Percentiles rank a stretch among this genome's conserved stretches.
Evolutionary conservation across 2,329 filamentous ascomycete genomes (phyloP).

Genomic region (Xylaria sp.): DNA sequence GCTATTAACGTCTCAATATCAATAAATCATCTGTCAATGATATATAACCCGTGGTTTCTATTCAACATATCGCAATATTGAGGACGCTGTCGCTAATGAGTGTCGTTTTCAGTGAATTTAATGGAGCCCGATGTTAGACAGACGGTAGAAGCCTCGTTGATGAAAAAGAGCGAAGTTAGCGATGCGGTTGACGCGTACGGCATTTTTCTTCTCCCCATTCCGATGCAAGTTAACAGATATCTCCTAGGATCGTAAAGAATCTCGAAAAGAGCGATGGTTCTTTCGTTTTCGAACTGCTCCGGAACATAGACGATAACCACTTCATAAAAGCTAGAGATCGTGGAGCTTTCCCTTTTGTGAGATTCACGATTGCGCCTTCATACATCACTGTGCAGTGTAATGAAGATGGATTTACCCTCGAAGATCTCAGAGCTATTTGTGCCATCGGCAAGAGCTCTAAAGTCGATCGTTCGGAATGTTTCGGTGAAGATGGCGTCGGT

Average conservation of each 20-base stretch:
- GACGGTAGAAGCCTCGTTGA: slow-evolving; percentile 10
- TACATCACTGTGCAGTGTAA: slow-evolving; percentile 61
- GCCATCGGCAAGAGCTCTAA: slow-evolving; percentile 59
- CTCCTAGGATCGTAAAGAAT: slow-evolving; percentile 54
- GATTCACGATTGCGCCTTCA: slow-evolving; percentile 52
- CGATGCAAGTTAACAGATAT: slow-evolving; percentile 3
- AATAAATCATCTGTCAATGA: background rate
- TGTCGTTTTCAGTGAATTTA: background rate
- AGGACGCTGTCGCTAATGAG: background rate
- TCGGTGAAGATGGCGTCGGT: slow-evolving; percentile 63
- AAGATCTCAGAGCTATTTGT: slow-evolving; percentile 60
- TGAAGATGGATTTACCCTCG: slow-evolving; percentile 57
- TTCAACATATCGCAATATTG: background rate
- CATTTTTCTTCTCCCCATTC: background rate
- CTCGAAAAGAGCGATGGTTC: slow-evolving; percentile 56
- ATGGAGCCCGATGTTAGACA: background rate
- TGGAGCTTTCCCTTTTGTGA: slow-evolving; percentile 47
- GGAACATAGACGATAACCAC: slow-evolving; percentile 65
- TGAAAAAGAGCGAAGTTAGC: background rate
- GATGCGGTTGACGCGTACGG: background rate
- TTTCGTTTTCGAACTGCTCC: slow-evolving; percentile 64
- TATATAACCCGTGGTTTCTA: background rate
- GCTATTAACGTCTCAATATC: background rate
- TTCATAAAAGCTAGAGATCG: slow-evolving; percentile 48
- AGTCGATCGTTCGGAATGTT: slow-evolving; percentile 53